A percentile compares a stretch with the other conserved stretches of the same genome.
These are phyloP conservation scores for Boletus sp. DNA, from an alignment of 1,284 basidiomycete genomes.

Conservation along the genomic window DNA sequence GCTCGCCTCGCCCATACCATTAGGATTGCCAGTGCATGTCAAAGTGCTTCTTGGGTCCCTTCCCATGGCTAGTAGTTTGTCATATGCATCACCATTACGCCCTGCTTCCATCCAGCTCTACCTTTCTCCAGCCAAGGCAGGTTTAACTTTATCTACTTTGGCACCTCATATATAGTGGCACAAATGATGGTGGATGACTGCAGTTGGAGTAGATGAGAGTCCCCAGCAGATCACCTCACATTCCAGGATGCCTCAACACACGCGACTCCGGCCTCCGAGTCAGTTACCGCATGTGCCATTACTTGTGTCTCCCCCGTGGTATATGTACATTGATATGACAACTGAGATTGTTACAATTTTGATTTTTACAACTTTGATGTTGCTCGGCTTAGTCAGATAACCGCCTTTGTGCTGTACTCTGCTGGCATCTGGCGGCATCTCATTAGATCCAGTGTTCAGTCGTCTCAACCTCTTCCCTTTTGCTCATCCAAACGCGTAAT, in stretches of 20 bases:
- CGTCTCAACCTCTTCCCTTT: conserved; percentile 11
- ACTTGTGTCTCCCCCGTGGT: neutral
- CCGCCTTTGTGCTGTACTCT: neutral
- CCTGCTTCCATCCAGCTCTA: neutral
- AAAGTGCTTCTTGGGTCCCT: conserved; percentile 20
- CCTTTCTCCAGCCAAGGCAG: neutral
- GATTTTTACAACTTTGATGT: too few relatives aligned
- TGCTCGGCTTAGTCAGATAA: conserved; percentile 22
- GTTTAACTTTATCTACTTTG: neutral
- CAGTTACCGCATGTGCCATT: neutral
- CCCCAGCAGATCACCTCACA: neutral
- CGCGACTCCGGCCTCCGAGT: too few relatives aligned
- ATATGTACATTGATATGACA: too few relatives aligned
- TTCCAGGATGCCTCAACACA: too few relatives aligned
- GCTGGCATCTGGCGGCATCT: neutral
- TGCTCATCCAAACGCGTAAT: conserved; percentile 6
- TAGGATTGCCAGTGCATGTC: conserved; percentile 22
- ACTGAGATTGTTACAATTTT: too few relatives aligned
- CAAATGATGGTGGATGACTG: too few relatives aligned
- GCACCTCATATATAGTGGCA: too few relatives aligned
- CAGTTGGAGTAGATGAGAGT: neutral
- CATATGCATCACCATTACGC: neutral
- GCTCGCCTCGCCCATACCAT: conserved; percentile 29
- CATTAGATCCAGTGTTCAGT: neutral
- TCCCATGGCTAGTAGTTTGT: conserved; percentile 22